Percentiles rank a stretch among this genome's conserved stretches.
Conservation (phyloP, 768 basidiomycete species). For the Butyriboletus loyo region DNA sequence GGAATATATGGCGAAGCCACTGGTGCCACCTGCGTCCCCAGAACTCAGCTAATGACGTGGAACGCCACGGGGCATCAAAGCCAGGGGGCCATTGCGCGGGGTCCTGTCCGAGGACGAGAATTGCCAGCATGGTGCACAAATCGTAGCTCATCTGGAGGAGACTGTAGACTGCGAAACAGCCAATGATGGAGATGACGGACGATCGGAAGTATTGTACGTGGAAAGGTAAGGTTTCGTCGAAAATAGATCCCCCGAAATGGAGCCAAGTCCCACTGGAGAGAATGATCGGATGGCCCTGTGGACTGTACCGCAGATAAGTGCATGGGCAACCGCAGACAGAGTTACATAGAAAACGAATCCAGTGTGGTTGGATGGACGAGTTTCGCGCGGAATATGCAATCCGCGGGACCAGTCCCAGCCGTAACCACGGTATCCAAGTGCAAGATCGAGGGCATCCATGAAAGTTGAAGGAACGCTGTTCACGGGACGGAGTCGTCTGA, state of each 20-base stretch:
- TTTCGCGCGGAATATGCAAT: neutral
- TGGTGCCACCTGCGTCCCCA: constrained; percentile 41
- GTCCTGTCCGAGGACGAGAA: constrained; percentile 23
- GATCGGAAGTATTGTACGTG: neutral
- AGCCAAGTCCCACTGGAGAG: neutral
- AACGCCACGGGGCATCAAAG: constrained; percentile 31
- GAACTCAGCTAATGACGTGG: constrained; percentile 35
- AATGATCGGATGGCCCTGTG: neutral
- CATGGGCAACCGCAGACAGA: neutral
- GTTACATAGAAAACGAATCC: neutral
- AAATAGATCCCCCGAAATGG: neutral
- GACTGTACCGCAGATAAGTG: neutral
- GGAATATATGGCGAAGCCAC: constrained; percentile 31
- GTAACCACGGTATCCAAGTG: neutral
- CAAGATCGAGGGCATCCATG: neutral
- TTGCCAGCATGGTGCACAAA: constrained; percentile 15
- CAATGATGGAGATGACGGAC: neutral
- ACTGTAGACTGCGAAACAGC: neutral
- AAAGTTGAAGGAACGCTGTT: neutral
- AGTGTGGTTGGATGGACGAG: neutral
- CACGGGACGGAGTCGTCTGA: neutral
- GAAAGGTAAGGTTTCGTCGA: neutral
- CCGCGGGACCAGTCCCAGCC: neutral
- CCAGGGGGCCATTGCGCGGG: constrained; percentile 32
- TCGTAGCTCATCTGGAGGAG: constrained; percentile 36